Evolutionary conservation across 1,139 yeast genomes (phyloP).

Genomic region (Candida albicans): DNA sequence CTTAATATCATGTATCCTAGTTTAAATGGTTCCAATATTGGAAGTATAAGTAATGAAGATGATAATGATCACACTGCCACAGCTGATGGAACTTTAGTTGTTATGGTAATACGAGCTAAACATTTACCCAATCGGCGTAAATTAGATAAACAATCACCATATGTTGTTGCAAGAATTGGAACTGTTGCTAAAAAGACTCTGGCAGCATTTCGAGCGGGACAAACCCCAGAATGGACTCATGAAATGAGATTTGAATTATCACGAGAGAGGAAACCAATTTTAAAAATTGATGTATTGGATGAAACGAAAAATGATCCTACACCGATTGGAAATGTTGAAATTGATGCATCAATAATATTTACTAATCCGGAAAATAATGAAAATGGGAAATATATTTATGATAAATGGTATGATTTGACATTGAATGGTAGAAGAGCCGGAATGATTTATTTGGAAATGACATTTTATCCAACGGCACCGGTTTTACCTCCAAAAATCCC

Average conservation of each 20-base stretch:
- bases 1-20: slow-evolving; percentile 2
- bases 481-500: slow-evolving; percentile 44
- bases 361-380: slow-evolving; percentile 44
- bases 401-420: slow-evolving; percentile 76
- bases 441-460: slow-evolving; percentile 83
- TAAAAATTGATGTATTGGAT: slow-evolving; percentile 78
- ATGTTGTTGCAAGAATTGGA: slow-evolving; percentile 78
- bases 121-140: slow-evolving; percentile 82
- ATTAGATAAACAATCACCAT: slow-evolving; percentile 87
- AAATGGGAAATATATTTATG: slow-evolving; percentile 69
- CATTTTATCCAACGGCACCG: slow-evolving; percentile 74
- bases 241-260: slow-evolving; percentile 68
- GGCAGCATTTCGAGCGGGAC: slow-evolving; percentile 81
- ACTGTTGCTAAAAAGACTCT: slow-evolving; percentile 76
- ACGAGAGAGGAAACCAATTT: slow-evolving; percentile 58
- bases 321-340: slow-evolving; percentile 77
- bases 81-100: slow-evolving; percentile 48
- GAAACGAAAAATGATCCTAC: slow-evolving; percentile 86
- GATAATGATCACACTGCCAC: slow-evolving; percentile 24
- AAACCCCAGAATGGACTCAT: slow-evolving; percentile 84
- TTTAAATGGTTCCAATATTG: neutral
- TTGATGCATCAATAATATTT: slow-evolving; percentile 75
- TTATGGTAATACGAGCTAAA: slow-evolving; percentile 54
- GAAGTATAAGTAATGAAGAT: neutral
- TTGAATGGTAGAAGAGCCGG: slow-evolving; percentile 83